Evolutionary conservation across 2,329 filamentous ascomycete species (phyloP), one percentile per base, ranked within the genome.

Genomic region (Fusarium musae): DNA sequence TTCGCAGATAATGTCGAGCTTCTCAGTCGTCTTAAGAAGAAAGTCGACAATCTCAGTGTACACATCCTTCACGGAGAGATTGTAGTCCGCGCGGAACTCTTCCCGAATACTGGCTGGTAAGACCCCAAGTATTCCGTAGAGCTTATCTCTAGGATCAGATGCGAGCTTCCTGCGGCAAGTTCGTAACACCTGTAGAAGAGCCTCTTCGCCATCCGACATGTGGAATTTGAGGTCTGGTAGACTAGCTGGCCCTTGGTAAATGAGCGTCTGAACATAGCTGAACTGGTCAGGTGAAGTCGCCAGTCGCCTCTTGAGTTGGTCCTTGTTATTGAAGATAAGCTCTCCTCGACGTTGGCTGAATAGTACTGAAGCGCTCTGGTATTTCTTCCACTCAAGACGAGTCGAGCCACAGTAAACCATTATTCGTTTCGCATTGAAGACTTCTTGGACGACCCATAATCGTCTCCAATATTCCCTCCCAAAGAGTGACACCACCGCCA

Each of bases 11-110:
- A 72, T 43, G 6, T 72, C 70, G 0, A 72, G 23, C 1, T 28
- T 64, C 23, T 69, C 53, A 0, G 69, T 72, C 0, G 54, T 72
- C 12, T 72, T 67, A 8, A 72, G 66, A 4, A 72, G 64, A 16
- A 73, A 72, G 21, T 73, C 64, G 3, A 72, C 69, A 0, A 72
- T 54, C 17, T 69, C 59, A 3, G 64, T 73, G 12, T 73, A 72
- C 6, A 72, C 64, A 5, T 72, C 69, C 9, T 70, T 72, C 2
- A 72, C 69, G 0, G 70, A 58, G 26, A 72, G 54, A 12, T 50
- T 61, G 5, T 73, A 72, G 19, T 70, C 59, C 4, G 57, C 69
- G 0, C 44, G 64, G 13, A 72, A 60, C 2, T 66, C 39, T 0
- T 69, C 34, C 1, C 64, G 50, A 11, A 73, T 50, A 5, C 46